Percentiles rank a stretch among this genome's conserved stretches.
phyloP scores from a whole-genome alignment of 768 basidiomycete species.

The Lentinula sp. region DNA sequence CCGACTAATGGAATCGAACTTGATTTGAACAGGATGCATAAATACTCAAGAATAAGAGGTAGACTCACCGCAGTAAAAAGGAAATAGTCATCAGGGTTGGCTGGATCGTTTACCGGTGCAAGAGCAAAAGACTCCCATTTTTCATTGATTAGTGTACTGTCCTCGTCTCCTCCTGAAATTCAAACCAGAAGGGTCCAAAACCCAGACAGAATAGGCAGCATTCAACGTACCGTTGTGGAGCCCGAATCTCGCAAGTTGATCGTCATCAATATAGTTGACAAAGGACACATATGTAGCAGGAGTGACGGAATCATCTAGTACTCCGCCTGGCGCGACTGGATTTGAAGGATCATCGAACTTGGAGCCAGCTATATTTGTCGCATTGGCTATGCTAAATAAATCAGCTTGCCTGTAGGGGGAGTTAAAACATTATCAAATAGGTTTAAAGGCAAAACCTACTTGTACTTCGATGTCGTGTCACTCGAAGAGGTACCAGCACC shows the following conservation, averaged over 20 bases:
- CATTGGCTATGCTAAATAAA: slow-evolving; percentile 48
- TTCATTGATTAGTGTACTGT: slow-evolving; percentile 48
- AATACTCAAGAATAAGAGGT: neutral
- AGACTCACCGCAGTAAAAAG: slow-evolving; percentile 52
- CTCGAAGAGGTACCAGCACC: slow-evolving; percentile 29
- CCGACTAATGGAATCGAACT: slow-evolving; percentile 14
- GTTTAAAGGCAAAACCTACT: slow-evolving; percentile 25
- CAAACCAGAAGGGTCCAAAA: neutral
- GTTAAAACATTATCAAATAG: neutral
- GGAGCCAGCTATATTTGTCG: slow-evolving; percentile 56
- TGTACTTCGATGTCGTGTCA: slow-evolving; percentile 44
- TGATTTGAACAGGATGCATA: slow-evolving; percentile 1
- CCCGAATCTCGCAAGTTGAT: slow-evolving; percentile 54
- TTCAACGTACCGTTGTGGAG: slow-evolving; percentile 47
- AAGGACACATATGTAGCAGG: slow-evolving; percentile 54
- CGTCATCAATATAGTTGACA: slow-evolving; percentile 46
- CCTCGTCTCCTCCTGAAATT: slow-evolving; percentile 37
- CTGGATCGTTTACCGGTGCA: slow-evolving; percentile 43
- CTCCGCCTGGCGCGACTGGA: slow-evolving; percentile 45
- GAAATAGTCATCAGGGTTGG: slow-evolving; percentile 61
- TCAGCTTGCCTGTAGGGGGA: slow-evolving; percentile 42
- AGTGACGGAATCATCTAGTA: slow-evolving; percentile 37
- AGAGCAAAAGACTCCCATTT: slow-evolving; percentile 69
- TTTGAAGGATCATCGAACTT: slow-evolving; percentile 48
- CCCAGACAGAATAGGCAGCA: neutral